Evolutionary conservation across 2,329 filamentous ascomycete genomes (phyloP).

Genomic region (Penicillium sp.): DNA sequence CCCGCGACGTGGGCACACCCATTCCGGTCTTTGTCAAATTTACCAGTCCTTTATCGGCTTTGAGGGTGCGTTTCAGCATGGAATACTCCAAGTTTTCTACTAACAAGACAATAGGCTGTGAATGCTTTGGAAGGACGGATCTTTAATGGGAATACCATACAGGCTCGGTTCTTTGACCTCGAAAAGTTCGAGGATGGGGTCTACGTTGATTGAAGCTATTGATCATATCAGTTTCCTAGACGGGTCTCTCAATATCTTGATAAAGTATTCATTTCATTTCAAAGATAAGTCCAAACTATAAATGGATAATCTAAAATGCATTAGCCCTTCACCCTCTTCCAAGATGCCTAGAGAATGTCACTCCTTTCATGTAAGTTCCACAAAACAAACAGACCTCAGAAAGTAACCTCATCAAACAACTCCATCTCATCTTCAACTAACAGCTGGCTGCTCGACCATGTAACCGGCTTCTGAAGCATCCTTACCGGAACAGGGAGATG

Average conservation of each 20-base stretch:
- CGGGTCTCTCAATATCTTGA: neutral
- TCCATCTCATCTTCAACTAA: slow-evolving; percentile 1
- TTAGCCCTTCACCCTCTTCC: neutral
- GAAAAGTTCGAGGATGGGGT: slow-evolving; percentile 74
- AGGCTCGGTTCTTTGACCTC: slow-evolving; percentile 73
- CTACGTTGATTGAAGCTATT: slow-evolving; percentile 36
- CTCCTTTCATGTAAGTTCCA: neutral
- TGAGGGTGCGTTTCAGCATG: slow-evolving; percentile 60
- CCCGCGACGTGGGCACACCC: slow-evolving; percentile 51
- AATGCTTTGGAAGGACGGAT: slow-evolving; percentile 81
- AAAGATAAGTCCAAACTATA: neutral
- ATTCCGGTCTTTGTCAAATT: slow-evolving; percentile 88
- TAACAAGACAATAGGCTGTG: slow-evolving; percentile 59
- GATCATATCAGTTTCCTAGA: neutral
- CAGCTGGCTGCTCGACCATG: neutral
- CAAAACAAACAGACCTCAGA: neutral
- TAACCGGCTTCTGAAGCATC: neutral
- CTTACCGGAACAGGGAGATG: slow-evolving; percentile 1
- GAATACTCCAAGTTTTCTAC: neutral
- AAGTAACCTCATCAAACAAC: slow-evolving; percentile 15
- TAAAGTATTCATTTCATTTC: too few relatives aligned
- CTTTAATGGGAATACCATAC: slow-evolving; percentile 81
- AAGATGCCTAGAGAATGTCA: neutral
- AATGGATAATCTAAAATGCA: neutral
- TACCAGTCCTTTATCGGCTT: slow-evolving; percentile 73